These are phyloP conservation scores for Penicillium aurantiogriseum DNA, from an alignment of 2,329 filamentous ascomycete genomes.

Conservation along the genomic window DNA sequence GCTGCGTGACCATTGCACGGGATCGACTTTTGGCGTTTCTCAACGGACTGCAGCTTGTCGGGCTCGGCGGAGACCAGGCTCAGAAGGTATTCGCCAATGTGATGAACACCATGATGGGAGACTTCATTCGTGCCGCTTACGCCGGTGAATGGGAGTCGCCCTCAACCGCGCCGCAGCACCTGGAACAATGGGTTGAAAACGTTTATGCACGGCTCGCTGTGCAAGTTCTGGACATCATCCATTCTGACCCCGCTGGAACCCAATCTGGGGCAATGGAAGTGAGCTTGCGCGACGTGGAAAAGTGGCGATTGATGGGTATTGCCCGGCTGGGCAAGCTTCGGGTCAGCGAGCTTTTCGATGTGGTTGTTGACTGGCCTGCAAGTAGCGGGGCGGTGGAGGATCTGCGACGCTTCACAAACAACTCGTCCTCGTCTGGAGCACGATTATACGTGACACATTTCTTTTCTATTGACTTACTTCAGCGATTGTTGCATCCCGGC, in stretches of 20 bases:
- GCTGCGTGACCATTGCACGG: constrained; percentile 31
- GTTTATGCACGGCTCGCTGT: constrained; percentile 54
- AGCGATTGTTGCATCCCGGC: constrained; percentile 60
- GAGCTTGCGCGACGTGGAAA: constrained; percentile 46
- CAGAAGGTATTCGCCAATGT: constrained; percentile 59
- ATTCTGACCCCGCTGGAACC: constrained; percentile 24
- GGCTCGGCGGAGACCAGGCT: constrained; percentile 54
- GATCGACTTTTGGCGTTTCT: constrained; percentile 43
- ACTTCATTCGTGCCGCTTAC: constrained; percentile 57
- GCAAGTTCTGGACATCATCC: constrained; percentile 47
- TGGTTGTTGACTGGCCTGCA: constrained; percentile 60
- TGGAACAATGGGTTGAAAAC: constrained; percentile 57
- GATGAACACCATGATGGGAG: constrained; percentile 57
- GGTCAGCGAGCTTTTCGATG: constrained; percentile 59
- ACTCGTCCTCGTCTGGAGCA: constrained; percentile 51
- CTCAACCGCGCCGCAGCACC: constrained; percentile 47
- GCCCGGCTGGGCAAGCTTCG: constrained; percentile 56
- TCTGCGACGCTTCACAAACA: constrained; percentile 57
- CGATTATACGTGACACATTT: constrained; percentile 55
- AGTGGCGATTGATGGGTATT: constrained; percentile 57
- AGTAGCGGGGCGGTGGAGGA: constrained; percentile 61
- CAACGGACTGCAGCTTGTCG: constrained; percentile 51
- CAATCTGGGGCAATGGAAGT: constrained; percentile 33
- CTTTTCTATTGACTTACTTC: constrained; percentile 54
- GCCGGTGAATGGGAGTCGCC: constrained; percentile 57